Percentiles rank a stretch among this genome's conserved stretches.
These are phyloP conservation scores for Fusarium humuli DNA, from an alignment of 2,329 filamentous ascomycete genomes.

Conservation along the genomic window DNA sequence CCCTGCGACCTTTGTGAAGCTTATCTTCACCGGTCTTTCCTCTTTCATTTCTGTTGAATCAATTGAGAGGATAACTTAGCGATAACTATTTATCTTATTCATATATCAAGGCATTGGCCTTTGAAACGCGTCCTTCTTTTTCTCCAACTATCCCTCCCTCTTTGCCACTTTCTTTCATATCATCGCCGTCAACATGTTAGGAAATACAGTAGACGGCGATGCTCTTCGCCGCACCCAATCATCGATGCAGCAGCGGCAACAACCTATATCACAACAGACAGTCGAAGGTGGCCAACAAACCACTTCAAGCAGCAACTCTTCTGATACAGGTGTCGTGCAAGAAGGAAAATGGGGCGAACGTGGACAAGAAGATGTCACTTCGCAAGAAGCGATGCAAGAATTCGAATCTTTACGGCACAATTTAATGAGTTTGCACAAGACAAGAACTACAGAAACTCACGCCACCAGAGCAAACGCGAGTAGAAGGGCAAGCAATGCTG, in stretches of 20 bases:
- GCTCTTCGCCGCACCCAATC: constrained; percentile 51
- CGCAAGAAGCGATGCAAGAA: constrained; percentile 51
- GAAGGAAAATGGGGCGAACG: constrained; percentile 53
- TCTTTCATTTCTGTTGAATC: constrained; percentile 7
- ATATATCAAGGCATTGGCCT: constrained; percentile 10
- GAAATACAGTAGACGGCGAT: constrained; percentile 48
- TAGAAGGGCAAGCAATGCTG: constrained; percentile 24
- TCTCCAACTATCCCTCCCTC: background rate
- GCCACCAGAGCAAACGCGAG: constrained; percentile 33
- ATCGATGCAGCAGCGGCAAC: constrained; percentile 35
- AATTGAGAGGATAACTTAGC: constrained; percentile 14
- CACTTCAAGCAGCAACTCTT: constrained; percentile 28
- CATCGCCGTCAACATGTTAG: constrained; percentile 48
- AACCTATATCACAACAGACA: constrained; percentile 40
- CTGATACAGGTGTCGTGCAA: constrained; percentile 32
- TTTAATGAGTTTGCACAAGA: constrained; percentile 51
- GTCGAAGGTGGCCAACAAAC: constrained; percentile 22
- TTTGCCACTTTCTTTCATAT: background rate
- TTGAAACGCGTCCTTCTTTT: background rate
- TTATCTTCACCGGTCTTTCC: constrained; percentile 14
- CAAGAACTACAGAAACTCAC: constrained; percentile 52
- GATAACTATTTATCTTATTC: constrained; percentile 1
- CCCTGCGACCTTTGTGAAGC: constrained; percentile 6
- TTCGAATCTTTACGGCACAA: constrained; percentile 52
- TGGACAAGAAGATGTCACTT: constrained; percentile 50